A percentile compares a stretch with the other conserved stretches of the same genome.
Evolutionary conservation across 176 grass and related monocot species (phyloP).

Genomic region (Dactylis glomerata): DNA sequence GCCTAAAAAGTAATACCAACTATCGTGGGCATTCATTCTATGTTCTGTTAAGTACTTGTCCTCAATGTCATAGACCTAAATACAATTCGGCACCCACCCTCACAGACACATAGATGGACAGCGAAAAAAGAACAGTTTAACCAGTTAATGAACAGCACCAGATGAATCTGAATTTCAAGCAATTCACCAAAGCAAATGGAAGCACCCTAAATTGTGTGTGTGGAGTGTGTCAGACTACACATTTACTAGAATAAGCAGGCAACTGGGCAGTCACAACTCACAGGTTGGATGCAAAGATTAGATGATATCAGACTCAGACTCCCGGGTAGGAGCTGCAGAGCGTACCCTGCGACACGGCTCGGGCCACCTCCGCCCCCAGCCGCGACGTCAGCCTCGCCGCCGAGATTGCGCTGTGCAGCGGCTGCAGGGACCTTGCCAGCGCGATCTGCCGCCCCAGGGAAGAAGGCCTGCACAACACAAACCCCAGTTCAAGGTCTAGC

Average conservation of each 20-base stretch:
- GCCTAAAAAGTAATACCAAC: not conserved
- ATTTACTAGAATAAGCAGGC: constrained; percentile 21
- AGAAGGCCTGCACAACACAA: constrained; percentile 16
- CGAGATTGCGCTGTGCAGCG: constrained; percentile 83
- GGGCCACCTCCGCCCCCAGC: constrained; percentile 70
- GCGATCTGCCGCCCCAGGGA: constrained; percentile 35
- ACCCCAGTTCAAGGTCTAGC: not conserved
- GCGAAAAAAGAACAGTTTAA: not conserved
- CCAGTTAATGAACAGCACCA: not conserved
- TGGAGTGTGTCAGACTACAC: not conserved
- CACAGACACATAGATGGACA: not conserved
- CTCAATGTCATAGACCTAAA: not conserved
- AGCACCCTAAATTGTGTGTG: not conserved
- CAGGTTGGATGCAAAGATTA: constrained; percentile 51
- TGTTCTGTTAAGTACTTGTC: not conserved
- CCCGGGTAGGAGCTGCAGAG: constrained; percentile 93
- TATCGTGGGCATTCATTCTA: not conserved
- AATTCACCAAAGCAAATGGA: not conserved
- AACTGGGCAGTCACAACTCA: constrained; percentile 42
- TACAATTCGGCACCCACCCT: not conserved
- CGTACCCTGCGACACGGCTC: constrained; percentile 96
- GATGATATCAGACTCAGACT: constrained; percentile 82
- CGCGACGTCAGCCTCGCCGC: constrained; percentile 82
- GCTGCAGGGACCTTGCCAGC: constrained; percentile 57
- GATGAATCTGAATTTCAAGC: not conserved